Base-by-base conservation (phyloP, 2,329 filamentous ascomycete genomes). In the Talaromyces sp. region DNA sequence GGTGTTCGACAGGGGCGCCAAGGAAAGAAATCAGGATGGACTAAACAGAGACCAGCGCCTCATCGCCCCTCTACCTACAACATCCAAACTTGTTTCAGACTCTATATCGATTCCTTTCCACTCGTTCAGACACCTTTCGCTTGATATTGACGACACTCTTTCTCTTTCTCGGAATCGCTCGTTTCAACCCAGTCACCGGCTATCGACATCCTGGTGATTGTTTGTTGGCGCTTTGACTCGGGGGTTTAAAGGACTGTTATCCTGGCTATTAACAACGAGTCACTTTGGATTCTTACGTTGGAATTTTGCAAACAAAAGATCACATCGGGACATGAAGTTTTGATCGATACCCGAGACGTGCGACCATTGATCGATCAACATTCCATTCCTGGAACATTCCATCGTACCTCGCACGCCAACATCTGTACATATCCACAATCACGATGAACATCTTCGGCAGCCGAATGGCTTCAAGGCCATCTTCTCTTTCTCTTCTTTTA, bases 351-450 rank as follows among this genome's bases (percentile, higher is more conserved):
- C 13, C 39, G 31, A 22, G 27, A 63, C 61, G 39, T 62, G 35
- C 50, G 41, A 63, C 39, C 47, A 3, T 57, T 57, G 45, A 63
- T 37, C 47, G 45, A 61, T 39, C 43, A 13, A 41, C 60, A 56
- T 63, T 63, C 27, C 61, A 63, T 63, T 57, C 61, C 61, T 45
- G 61, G 61, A 63, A 63, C 39, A 47, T 63, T 57, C 61, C n/a
- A 27, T 19, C 61, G 52, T 25, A 31, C 56, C 39, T 63, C 57
- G 50, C 27, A 45, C 61, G 9, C 22, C 39, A 49, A 57, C 13
- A 11, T 31, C 15, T 31, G 45, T 59, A 59, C 56, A 59, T 59
- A 27, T 31, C 13, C 39, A 39, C 37, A 31, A 8, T 45, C 54
- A 57, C 43, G 39, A 65, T 66, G 64, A 57, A 54, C 62, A 41